Conservation (phyloP, 1,139 yeast genomes). For the Suhomyces maxii region DNA sequence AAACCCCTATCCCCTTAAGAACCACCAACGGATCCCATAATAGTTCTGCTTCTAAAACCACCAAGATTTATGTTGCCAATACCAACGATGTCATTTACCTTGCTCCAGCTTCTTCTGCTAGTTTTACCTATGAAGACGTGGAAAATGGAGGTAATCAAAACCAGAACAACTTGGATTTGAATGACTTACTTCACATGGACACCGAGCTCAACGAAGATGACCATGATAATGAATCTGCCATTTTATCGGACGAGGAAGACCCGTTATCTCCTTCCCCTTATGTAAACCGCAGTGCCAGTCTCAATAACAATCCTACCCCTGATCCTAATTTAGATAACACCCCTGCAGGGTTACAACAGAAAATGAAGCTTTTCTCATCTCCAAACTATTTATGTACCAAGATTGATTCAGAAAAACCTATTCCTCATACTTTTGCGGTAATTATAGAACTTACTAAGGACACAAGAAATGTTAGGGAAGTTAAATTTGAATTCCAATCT, state of each 20-base stretch:
- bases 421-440: constrained; percentile 50
- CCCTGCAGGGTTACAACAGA: constrained; percentile 13
- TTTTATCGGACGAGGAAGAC: constrained; percentile 13
- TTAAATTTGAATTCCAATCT: constrained; percentile 37
- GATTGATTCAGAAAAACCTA: constrained; percentile 43
- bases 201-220: constrained; percentile 3
- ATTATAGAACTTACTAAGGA: constrained; percentile 42
- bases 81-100: constrained; percentile 44
- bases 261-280: constrained; percentile 1
- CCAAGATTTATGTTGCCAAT: constrained; percentile 40
- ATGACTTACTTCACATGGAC: constrained; percentile 10
- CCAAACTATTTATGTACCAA: constrained; percentile 44
- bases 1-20: constrained; percentile 39
- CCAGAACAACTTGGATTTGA: constrained; percentile 8
- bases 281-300: background rate
- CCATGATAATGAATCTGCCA: constrained; percentile 10
- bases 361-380: constrained; percentile 25
- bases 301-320: constrained; percentile 6
- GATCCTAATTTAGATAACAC: constrained; percentile 12
- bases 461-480: constrained; percentile 25
- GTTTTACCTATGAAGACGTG: constrained; percentile 48
- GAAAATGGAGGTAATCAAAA: constrained; percentile 37
- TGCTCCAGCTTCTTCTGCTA: constrained; percentile 44
- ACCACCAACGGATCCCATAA: constrained; percentile 21
- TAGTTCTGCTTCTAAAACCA: constrained; percentile 29